Conservation (phyloP, 2,329 filamentous ascomycete genomes). For the Balansia obtecta region DNA sequence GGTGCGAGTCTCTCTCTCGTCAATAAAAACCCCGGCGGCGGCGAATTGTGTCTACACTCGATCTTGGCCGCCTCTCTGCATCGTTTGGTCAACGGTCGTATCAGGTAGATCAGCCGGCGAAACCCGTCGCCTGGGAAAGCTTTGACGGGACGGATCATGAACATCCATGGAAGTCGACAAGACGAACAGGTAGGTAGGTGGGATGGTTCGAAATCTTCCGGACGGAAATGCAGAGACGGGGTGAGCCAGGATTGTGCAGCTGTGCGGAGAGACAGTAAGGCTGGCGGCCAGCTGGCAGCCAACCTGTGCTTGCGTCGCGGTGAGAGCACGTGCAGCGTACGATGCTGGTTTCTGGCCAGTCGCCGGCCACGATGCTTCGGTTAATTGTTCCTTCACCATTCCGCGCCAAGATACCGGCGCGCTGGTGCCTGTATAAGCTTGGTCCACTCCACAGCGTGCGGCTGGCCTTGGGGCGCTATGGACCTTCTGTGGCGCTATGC, state of each 20-base stretch:
- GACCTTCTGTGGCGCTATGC: too few relatives aligned
- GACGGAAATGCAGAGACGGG: too few relatives aligned
- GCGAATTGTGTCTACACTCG: background rate
- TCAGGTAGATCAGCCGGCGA: background rate
- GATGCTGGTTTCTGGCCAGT: background rate
- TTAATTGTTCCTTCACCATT: background rate
- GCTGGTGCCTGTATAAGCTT: background rate
- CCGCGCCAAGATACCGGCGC: conserved; percentile 3
- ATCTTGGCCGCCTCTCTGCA: background rate
- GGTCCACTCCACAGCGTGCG: background rate
- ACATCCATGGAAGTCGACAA: background rate
- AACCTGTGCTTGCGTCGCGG: background rate
- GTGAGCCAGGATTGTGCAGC: background rate
- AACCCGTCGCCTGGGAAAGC: background rate
- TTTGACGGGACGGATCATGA: background rate
- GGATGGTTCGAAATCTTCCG: too few relatives aligned
- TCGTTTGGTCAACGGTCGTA: background rate
- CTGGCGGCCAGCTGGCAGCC: background rate
- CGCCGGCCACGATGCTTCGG: background rate
- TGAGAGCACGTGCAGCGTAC: background rate
- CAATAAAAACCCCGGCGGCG: background rate
- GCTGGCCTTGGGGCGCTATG: background rate
- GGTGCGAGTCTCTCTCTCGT: background rate
- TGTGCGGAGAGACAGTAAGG: background rate
- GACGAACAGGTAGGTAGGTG: too few relatives aligned